A percentile compares a stretch with the other conserved stretches of the same genome.
Evolutionary conservation across 164 flowering plant genomes (phyloP).

Genomic region (Vitis riparia): DNA sequence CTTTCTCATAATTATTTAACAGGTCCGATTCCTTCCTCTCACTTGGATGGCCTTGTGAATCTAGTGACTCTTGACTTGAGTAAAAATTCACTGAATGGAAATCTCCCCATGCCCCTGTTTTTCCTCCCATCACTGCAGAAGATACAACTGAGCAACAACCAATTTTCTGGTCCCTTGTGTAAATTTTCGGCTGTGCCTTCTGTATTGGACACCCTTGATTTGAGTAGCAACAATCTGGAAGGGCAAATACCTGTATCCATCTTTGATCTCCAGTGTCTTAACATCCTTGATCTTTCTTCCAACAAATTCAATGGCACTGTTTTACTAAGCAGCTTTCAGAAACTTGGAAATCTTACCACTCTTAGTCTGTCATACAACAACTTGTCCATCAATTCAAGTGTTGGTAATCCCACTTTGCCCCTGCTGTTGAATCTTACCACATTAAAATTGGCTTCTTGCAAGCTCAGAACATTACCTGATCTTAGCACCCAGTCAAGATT

Average conservation of each 20-base stretch:
- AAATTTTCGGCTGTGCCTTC: slow-evolving; percentile 10
- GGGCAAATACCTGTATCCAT: no score
- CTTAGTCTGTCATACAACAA: slow-evolving; percentile 19
- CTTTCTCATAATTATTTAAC: slow-evolving; percentile 17
- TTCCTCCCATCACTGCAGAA: slow-evolving; percentile 23
- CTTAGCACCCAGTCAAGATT: no score
- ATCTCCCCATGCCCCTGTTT: slow-evolving; percentile 30
- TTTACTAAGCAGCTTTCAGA: slow-evolving; percentile 10
- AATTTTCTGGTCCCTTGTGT: slow-evolving; percentile 18
- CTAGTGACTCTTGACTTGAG: slow-evolving; percentile 7
- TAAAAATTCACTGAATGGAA: slow-evolving; percentile 30
- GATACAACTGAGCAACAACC: slow-evolving; percentile 23
- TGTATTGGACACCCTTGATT: no score
- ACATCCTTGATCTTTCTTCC: slow-evolving; percentile 50
- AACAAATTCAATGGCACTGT: slow-evolving; percentile 41
- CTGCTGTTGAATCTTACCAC: no score
- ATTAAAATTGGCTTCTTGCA: no score
- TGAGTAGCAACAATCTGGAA: no score
- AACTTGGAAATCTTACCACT: slow-evolving; percentile 17
- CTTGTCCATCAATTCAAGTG: slow-evolving; percentile 26
- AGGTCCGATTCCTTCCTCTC: slow-evolving; percentile 15
- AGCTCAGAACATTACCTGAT: no score
- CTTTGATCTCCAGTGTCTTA: slow-evolving; percentile 17
- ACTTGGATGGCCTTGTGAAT: slow-evolving; percentile 15
- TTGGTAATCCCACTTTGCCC: no score